Conservation (phyloP, 148 eudicot species). For the Spergularia marina region DNA sequence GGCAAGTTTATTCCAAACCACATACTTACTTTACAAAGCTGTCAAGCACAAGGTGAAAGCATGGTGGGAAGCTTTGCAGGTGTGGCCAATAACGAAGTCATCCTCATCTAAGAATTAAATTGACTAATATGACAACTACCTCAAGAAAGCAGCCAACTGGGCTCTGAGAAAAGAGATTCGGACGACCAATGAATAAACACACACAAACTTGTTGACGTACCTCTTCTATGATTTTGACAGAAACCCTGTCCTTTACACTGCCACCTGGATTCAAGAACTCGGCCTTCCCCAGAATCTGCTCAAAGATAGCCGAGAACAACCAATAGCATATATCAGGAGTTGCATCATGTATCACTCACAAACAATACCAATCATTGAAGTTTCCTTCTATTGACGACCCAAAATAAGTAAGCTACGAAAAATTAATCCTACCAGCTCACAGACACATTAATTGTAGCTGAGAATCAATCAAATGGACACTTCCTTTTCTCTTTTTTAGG, state of each 20-base stretch:
- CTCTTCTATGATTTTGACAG: slow-evolving; percentile 92
- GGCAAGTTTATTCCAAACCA: too few relatives aligned
- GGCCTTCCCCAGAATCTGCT: slow-evolving; percentile 90
- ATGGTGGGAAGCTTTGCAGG: neutral
- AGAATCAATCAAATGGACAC: neutral
- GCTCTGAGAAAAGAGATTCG: too few relatives aligned
- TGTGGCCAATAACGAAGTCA: neutral
- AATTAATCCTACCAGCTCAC: neutral
- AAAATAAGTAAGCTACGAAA: neutral
- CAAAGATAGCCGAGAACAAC: slow-evolving; percentile 14
- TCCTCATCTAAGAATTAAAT: neutral
- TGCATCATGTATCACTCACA: neutral
- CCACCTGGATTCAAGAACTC: slow-evolving; percentile 97
- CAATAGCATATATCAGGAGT: neutral
- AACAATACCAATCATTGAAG: neutral
- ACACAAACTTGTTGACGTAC: slow-evolving; percentile 25
- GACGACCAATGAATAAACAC: neutral
- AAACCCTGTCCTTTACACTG: slow-evolving; percentile 92
- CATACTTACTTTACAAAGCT: neutral
- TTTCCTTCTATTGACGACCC: neutral
- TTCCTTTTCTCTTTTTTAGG: neutral
- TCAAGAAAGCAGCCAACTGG: neutral
- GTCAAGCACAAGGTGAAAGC: neutral
- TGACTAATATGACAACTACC: neutral
- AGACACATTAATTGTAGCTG: neutral